phyloP scores from a whole-genome alignment of 208 protist genomes.

The Crithidia bombi region DNA sequence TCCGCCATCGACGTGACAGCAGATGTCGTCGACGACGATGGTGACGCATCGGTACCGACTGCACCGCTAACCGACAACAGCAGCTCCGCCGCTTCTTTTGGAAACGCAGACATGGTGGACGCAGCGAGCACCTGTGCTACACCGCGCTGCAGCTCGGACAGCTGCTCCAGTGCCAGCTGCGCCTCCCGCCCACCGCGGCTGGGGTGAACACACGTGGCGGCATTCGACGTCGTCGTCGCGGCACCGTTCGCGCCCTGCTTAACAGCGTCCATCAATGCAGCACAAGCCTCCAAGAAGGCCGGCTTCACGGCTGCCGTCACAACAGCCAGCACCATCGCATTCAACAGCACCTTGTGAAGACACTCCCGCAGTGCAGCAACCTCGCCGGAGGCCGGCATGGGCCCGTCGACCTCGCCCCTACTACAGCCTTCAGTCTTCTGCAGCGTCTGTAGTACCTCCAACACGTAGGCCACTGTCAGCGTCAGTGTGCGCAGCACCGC shows the following conservation, averaged over 20 bases:
- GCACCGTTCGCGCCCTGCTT: not conserved
- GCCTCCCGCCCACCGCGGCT: conserved; percentile 10
- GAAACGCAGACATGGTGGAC: conserved; percentile 11
- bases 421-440: not conserved
- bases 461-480: conserved; percentile 20
- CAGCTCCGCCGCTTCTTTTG: conserved; percentile 4
- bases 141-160: conserved; percentile 11
- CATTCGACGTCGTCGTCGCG: not conserved
- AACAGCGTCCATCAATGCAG: conserved; percentile 65
- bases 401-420: not conserved
- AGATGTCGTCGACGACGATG: not conserved
- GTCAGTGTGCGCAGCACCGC: conserved; percentile 21
- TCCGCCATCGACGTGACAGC: conserved; percentile 4
- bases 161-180: conserved; percentile 18
- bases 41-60: not conserved
- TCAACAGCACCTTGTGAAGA: conserved; percentile 12
- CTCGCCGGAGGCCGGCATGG: conserved; percentile 47
- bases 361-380: conserved; percentile 94
- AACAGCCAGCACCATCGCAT: conserved; percentile 15
- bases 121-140: conserved; percentile 21
- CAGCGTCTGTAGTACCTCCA: conserved; percentile 23
- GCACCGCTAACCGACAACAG: not conserved
- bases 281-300: conserved; percentile 8
- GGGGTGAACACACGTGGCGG: not conserved
- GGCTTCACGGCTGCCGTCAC: conserved; percentile 11